These are phyloP conservation scores for Phytophthora sp. DNA, from an alignment of 352 stramenopile species.

Conservation along the genomic window DNA sequence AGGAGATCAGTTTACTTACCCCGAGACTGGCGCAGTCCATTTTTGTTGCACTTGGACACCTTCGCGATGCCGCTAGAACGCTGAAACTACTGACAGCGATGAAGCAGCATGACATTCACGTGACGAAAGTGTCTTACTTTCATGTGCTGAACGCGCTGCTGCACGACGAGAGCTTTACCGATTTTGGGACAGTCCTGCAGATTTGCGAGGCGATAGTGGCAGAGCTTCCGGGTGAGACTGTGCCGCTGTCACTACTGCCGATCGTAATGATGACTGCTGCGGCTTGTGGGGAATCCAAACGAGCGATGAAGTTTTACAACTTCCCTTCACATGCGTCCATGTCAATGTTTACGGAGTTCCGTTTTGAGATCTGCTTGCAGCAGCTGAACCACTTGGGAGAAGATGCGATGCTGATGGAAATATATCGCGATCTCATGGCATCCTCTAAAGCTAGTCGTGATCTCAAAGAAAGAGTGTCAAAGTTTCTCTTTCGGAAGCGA, in stretches of 20 bases:
- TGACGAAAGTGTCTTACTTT: slow-evolving; percentile 64
- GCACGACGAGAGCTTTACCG: slow-evolving; percentile 48
- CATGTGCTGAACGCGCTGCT: slow-evolving; percentile 64
- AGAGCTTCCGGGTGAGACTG: slow-evolving; percentile 33
- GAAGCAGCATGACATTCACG: slow-evolving; percentile 32
- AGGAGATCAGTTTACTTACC: slow-evolving; percentile 37
- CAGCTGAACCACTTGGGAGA: slow-evolving; percentile 53
- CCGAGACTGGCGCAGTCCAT: slow-evolving; percentile 51
- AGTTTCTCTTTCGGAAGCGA: slow-evolving; percentile 60
- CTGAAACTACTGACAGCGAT: slow-evolving; percentile 46
- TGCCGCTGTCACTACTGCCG: slow-evolving; percentile 63
- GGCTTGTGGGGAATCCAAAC: slow-evolving; percentile 53
- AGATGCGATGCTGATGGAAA: slow-evolving; percentile 53
- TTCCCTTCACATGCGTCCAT: slow-evolving; percentile 45
- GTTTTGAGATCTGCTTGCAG: slow-evolving; percentile 74
- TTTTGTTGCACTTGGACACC: slow-evolving; percentile 56
- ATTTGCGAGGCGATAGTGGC: slow-evolving; percentile 62
- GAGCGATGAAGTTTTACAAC: slow-evolving; percentile 71
- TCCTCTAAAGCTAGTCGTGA: slow-evolving; percentile 40
- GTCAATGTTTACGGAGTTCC: slow-evolving; percentile 56
- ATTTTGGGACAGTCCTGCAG: slow-evolving; percentile 58
- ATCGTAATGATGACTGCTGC: slow-evolving; percentile 66
- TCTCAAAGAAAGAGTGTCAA: slow-evolving; percentile 66
- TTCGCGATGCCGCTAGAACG: slow-evolving; percentile 37
- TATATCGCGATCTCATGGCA: slow-evolving; percentile 60